These are phyloP conservation scores for Meredithiella fracta DNA, from an alignment of 2,329 filamentous ascomycete genomes.

Conservation along the genomic window DNA sequence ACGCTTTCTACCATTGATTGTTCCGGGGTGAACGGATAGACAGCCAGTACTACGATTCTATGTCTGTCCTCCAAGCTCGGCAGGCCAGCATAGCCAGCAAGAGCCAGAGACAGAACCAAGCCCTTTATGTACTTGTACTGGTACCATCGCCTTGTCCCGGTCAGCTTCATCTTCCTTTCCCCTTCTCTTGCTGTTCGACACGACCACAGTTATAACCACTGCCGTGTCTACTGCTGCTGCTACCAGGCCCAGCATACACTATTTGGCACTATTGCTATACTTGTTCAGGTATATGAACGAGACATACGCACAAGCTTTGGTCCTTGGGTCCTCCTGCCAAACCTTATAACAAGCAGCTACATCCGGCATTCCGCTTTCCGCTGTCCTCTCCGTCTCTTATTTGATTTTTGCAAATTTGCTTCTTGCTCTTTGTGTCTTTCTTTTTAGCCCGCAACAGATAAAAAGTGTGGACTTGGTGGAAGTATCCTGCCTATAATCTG, in stretches of 20 bases:
- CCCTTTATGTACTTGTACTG: slow-evolving; percentile 6
- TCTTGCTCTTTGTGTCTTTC: not conserved
- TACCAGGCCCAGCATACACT: too few species aligned
- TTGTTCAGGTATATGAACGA: not conserved
- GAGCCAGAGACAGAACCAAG: slow-evolving; percentile 2
- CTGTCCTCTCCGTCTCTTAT: not conserved
- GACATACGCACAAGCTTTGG: slow-evolving; percentile 1
- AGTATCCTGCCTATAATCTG: too few species aligned
- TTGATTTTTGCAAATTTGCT: not conserved
- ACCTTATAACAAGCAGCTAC: slow-evolving; percentile 2
- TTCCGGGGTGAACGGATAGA: too few species aligned
- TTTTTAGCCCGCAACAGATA: not conserved
- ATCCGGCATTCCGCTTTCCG: not conserved
- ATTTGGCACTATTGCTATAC: not conserved
- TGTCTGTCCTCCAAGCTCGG: too few species aligned
- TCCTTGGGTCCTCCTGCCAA: not conserved
- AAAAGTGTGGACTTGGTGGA: too few species aligned
- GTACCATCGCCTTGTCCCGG: slow-evolving; percentile 1
- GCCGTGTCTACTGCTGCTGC: too few species aligned
- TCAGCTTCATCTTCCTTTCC: slow-evolving; percentile 5
- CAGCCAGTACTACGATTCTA: too few species aligned
- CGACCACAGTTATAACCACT: not conserved
- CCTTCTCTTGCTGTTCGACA: slow-evolving; percentile 1
- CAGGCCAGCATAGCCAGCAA: not conserved
- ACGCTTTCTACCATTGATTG: too few species aligned